These are phyloP conservation scores for Coemansia sp. DNA, from an alignment of 192 early-diverging fungal species.

Conservation along the genomic window DNA sequence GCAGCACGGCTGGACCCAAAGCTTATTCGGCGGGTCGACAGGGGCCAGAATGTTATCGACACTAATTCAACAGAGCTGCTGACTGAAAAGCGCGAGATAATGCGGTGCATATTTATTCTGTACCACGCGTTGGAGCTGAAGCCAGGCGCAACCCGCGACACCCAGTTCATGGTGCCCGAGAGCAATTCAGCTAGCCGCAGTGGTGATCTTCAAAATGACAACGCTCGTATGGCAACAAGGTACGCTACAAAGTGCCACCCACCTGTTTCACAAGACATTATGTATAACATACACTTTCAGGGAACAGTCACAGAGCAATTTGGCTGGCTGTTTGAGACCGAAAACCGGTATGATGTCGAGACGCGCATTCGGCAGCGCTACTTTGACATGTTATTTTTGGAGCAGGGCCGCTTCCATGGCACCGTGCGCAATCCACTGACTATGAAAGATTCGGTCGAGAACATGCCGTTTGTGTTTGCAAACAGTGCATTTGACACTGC, in stretches of 20 bases:
- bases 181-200: not conserved
- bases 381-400: conserved; percentile 32
- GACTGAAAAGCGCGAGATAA: conserved; percentile 8
- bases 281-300: conserved; percentile 24
- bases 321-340: conserved; percentile 12
- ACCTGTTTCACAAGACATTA: conserved; percentile 9
- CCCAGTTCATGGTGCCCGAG: conserved; percentile 21
- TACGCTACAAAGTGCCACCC: conserved; percentile 16
- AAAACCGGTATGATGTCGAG: conserved; percentile 24
- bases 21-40: not conserved
- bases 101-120: conserved; percentile 17
- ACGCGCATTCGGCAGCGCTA: conserved; percentile 15
- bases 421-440: not conserved
- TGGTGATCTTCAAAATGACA: not conserved
- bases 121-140: conserved; percentile 21
- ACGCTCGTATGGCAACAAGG: not conserved
- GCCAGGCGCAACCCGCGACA: conserved; percentile 12
- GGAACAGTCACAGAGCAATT: conserved; percentile 29
- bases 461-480: conserved; percentile 12
- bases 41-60: conserved; percentile 4
- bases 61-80: conserved; percentile 9
- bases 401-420: conserved; percentile 5
- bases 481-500: not conserved
- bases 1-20: not conserved
- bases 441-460: not conserved